Evolutionary conservation across 192 early-diverging fungal genomes (phyloP).

Genomic region (Coemansia sp.): DNA sequence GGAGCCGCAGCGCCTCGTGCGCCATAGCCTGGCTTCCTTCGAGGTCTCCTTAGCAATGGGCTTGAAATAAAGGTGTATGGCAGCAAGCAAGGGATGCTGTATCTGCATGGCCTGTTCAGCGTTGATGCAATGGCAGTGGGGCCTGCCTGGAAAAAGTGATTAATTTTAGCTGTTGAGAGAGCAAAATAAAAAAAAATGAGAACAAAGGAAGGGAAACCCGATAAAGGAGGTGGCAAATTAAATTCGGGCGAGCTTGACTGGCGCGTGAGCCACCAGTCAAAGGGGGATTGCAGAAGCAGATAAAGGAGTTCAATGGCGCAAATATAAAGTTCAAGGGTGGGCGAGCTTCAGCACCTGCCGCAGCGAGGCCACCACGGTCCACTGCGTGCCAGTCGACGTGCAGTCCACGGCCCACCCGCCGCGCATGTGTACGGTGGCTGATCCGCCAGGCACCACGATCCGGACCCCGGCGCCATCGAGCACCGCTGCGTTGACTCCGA

Average conservation of each 20-base stretch:
- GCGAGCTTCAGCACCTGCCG: constrained; percentile 28
- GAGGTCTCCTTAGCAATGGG: background rate
- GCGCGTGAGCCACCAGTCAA: too few species aligned
- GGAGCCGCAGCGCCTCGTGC: constrained; percentile 4
- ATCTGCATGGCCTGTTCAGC: too few species aligned
- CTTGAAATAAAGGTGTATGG: too few species aligned
- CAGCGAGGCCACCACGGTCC: constrained; percentile 45
- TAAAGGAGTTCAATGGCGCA: too few species aligned
- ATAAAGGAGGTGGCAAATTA: background rate
- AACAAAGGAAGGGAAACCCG: background rate
- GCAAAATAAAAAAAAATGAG: background rate
- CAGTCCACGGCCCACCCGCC: constrained; percentile 46
- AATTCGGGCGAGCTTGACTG: background rate
- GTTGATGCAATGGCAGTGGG: too few species aligned
- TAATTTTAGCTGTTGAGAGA: background rate
- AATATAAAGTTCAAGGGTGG: background rate
- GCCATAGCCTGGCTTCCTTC: background rate
- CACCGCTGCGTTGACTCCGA: constrained; percentile 36
- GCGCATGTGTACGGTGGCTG: constrained; percentile 38
- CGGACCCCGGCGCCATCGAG: constrained; percentile 5
- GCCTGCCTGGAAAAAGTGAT: background rate
- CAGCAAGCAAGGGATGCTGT: too few species aligned
- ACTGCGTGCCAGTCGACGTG: constrained; percentile 38
- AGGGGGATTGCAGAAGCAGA: too few species aligned
- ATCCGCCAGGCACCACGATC: constrained; percentile 38